phyloP scores from a whole-genome alignment of 208 protist species.

The Trichomonas tenax region DNA sequence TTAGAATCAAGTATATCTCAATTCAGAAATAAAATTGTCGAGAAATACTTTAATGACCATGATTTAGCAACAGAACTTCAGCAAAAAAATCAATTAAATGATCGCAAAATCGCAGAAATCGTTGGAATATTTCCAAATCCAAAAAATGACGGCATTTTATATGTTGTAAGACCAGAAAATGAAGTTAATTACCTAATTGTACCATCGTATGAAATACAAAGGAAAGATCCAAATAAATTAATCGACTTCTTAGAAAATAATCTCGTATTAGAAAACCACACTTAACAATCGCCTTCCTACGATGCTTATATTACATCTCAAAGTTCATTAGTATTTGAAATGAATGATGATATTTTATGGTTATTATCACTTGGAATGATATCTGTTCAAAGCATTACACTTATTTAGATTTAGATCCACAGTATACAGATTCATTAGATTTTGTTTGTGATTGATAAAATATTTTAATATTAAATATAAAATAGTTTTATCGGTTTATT shows the following conservation, averaged over 20 bases:
- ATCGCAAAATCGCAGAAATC: too few species aligned
- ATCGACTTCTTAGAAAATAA: background rate
- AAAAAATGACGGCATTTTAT: background rate
- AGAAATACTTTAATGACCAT: too few species aligned
- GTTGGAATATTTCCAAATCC: background rate
- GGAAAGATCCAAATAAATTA: background rate
- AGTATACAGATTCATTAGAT: background rate
- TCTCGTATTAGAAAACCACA: background rate
- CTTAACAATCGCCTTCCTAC: background rate
- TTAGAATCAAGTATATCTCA: too few species aligned
- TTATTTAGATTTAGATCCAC: too few species aligned
- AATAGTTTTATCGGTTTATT: background rate
- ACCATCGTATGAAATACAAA: background rate
- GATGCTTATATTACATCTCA: too few species aligned
- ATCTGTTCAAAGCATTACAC: too few species aligned
- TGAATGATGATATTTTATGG: background rate
- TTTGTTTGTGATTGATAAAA: background rate
- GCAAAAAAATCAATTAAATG: too few species aligned
- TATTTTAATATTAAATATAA: background rate
- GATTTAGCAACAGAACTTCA: too few species aligned
- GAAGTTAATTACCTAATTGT: background rate
- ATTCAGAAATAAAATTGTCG: too few species aligned
- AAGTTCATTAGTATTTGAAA: too few species aligned
- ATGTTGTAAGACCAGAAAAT: background rate
- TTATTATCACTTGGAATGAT: too few species aligned